Percentiles rank a stretch among this genome's conserved stretches.
Evolutionary conservation across 2,329 filamentous ascomycete genomes (phyloP).

Genomic region (Pyrenophora tritici-repentis): DNA sequence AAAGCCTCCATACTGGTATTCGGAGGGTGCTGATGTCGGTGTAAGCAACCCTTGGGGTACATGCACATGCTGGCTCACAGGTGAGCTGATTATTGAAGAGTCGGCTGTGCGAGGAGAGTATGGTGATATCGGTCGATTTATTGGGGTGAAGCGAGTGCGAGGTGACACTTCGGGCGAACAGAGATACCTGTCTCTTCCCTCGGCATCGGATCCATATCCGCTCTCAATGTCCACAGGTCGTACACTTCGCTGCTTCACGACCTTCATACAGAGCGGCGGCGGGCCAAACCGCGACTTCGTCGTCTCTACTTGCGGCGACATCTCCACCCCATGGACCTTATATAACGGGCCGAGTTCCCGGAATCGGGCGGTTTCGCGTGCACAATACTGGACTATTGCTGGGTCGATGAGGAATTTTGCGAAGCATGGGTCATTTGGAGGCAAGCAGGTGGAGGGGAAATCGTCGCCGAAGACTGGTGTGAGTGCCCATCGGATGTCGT

Average conservation of each 20-base stretch:
- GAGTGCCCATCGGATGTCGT: constrained; percentile 78
- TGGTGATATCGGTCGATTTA: constrained; percentile 44
- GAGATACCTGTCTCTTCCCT: constrained; percentile 43
- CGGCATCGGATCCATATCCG: constrained; percentile 51
- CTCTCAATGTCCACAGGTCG: constrained; percentile 43
- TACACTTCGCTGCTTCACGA: constrained; percentile 11
- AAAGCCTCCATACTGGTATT: constrained; percentile 11
- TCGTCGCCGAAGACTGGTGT: constrained; percentile 87
- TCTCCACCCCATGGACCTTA: constrained; percentile 1
- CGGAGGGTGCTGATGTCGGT: constrained; percentile 23
- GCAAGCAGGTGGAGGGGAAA: constrained; percentile 75
- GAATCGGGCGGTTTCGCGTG: constrained; percentile 47
- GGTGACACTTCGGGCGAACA: constrained; percentile 50
- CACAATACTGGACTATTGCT: constrained; percentile 46
- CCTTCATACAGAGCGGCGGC: constrained; percentile 19
- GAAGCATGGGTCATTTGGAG: constrained; percentile 66
- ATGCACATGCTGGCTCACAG: constrained; percentile 1
- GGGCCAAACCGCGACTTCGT: constrained; percentile 19
- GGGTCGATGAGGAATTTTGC: constrained; percentile 53
- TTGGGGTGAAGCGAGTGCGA: constrained; percentile 47
- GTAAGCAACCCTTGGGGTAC: constrained; percentile 8
- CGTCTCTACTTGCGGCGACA: constrained; percentile 11
- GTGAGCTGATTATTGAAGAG: constrained; percentile 19
- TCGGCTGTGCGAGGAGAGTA: constrained; percentile 15
- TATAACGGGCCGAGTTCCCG: constrained; percentile 31